phyloP scores from a whole-genome alignment of 768 basidiomycete genomes.

The Boletus insuetus region DNA sequence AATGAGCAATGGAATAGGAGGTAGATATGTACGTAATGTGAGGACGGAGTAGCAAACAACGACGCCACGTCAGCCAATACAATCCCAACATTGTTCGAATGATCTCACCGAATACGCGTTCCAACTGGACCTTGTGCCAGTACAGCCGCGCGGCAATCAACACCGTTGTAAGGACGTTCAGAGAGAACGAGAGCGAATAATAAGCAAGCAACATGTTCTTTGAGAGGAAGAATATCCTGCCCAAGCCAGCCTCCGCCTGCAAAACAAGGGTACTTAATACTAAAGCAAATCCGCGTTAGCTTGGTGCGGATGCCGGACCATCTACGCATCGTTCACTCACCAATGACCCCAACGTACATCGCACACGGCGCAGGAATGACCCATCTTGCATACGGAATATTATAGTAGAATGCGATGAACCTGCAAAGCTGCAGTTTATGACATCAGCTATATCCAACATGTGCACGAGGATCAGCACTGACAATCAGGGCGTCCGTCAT shows the following conservation, averaged over 20 bases:
- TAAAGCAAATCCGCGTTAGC: background rate
- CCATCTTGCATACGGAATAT: constrained; percentile 21
- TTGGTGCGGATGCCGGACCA: background rate
- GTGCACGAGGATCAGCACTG: constrained; percentile 1
- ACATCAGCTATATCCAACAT: background rate
- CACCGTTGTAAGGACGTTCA: constrained; percentile 23
- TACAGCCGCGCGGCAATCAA: constrained; percentile 25
- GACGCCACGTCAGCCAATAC: background rate
- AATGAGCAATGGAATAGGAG: background rate
- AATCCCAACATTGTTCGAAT: background rate
- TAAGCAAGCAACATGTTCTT: constrained; percentile 22
- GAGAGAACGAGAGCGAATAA: constrained; percentile 23
- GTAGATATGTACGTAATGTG: background rate
- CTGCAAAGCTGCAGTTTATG: constrained; percentile 15
- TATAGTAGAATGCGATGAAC: constrained; percentile 24
- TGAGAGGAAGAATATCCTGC: constrained; percentile 21
- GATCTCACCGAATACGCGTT: constrained; percentile 26
- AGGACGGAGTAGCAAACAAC: background rate
- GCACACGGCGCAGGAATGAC: constrained; percentile 24
- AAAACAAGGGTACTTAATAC: constrained; percentile 22
- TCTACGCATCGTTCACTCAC: constrained; percentile 8
- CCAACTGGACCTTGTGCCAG: constrained; percentile 22
- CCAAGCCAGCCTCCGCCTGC: constrained; percentile 13
- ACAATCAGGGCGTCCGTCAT: constrained; percentile 31
- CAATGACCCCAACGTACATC: constrained; percentile 24